Conservation (phyloP, 805 yeast genomes). For the Starmera caribaea region DNA sequence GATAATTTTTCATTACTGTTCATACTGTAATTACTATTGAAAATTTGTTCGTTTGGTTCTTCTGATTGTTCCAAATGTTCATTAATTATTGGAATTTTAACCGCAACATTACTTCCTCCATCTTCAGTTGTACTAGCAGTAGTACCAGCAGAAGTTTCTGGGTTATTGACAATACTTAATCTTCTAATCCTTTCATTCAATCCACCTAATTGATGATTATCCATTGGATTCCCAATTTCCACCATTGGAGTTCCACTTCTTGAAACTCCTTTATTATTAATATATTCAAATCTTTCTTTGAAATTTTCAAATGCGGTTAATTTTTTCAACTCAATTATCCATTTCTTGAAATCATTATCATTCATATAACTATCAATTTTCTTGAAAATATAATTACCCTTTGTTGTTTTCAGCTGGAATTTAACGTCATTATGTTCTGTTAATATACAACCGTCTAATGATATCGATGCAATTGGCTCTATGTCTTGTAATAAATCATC, state of each 20-base stretch:
- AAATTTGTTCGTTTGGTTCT: too few relatives aligned
- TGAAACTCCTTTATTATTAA: constrained; percentile 7
- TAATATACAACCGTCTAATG: constrained; percentile 68
- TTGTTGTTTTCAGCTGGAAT: constrained; percentile 49
- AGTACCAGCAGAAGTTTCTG: too few relatives aligned
- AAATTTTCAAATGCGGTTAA: constrained; percentile 32
- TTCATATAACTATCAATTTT: constrained; percentile 46
- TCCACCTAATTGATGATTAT: background rate
- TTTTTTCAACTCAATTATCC: constrained; percentile 56
- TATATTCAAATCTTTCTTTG: constrained; percentile 10
- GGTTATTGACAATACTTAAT: too few relatives aligned
- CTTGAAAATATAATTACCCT: constrained; percentile 87
- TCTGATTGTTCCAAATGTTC: too few relatives aligned
- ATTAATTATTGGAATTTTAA: too few relatives aligned
- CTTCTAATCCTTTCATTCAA: too few relatives aligned
- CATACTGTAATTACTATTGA: too few relatives aligned
- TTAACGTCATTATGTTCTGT: constrained; percentile 73
- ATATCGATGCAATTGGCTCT: constrained; percentile 68
- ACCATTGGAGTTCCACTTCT: constrained; percentile 19
- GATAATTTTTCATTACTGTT: too few relatives aligned
- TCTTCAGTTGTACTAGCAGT: too few relatives aligned
- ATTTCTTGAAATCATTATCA: constrained; percentile 67
- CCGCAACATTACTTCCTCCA: too few relatives aligned
- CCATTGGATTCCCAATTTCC: constrained; percentile 4
- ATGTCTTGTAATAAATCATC: constrained; percentile 71